A percentile compares a stretch with the other conserved stretches of the same genome.
phyloP scores from a whole-genome alignment of 2,329 filamentous ascomycete species.

The Penicillium sp. region DNA sequence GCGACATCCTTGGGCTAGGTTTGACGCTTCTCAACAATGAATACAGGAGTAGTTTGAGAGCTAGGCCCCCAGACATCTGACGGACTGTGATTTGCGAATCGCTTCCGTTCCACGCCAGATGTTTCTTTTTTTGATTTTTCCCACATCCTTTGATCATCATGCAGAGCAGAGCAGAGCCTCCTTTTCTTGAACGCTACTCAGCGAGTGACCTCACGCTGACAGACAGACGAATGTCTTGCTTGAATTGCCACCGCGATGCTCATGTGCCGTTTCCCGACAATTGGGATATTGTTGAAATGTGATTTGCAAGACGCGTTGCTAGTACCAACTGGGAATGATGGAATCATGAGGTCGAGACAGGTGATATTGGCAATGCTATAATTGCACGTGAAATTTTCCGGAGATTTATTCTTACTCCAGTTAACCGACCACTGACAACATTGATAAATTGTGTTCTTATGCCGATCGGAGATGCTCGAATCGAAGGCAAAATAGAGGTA shows the following conservation, averaged over 20 bases:
- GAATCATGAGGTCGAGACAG: constrained; percentile 2
- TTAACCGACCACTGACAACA: neutral
- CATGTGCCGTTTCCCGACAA: neutral
- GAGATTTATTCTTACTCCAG: constrained; percentile 7
- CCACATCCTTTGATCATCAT: constrained; percentile 1
- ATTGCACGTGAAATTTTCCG: constrained; percentile 17
- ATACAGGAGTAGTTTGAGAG: too few species aligned
- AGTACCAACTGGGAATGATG: neutral
- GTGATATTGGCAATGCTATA: constrained; percentile 4
- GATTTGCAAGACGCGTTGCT: neutral
- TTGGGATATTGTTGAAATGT: neutral
- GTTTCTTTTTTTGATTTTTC: neutral
- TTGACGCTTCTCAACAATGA: neutral
- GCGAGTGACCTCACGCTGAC: neutral
- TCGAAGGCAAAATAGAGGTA: neutral
- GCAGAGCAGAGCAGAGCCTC: constrained; percentile 4
- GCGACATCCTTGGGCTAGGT: neutral
- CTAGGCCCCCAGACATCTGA: neutral
- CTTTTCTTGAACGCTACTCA: neutral
- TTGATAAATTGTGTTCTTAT: constrained; percentile 8
- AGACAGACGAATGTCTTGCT: neutral
- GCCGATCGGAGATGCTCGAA: constrained; percentile 10
- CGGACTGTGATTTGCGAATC: constrained; percentile 1
- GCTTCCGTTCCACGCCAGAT: constrained; percentile 1
- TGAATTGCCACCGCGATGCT: neutral